Evolutionary conservation across 129 eudicot species (phyloP), one percentile per base, ranked within the genome.

Genomic region (Lactuca sativa): DNA sequence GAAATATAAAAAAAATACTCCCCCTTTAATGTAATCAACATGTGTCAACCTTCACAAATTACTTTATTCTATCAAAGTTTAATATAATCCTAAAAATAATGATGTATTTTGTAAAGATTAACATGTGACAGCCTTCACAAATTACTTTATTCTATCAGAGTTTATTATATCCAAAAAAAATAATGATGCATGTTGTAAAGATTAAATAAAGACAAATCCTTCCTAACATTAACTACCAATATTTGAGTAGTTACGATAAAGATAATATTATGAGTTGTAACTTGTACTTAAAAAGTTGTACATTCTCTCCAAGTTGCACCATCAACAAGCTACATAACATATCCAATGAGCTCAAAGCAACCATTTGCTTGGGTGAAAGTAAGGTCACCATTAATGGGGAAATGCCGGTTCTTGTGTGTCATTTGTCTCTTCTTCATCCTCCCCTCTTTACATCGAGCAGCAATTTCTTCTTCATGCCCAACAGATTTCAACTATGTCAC

Each of bases 401-500:
- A 32, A 2, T 31, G 34, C 5, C 3, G 8, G 4, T 7, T 64
- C 32, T 53, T 63, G 59, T 38, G 40, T 52, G 16, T 69, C 56
- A 56, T 75, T 48, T 30, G 9, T 63, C 4, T 82, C 25, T 15
- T 62, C 62, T 15, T 62, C 62, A 56, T 56, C 67, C 15, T 62
- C 40, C 79, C 43, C 10, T 37, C 53, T 43, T 66, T 32, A 58
- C 34, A 69, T 44, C 70, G 58, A 16, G 59, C 81, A 59, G 5
- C 58, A 34, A 47, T 51, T 18, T 79, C 82, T 8, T 84, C 95
- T 13, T 73, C 53, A 33, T 87, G 97, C 59, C 89, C 95, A 49
- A 87, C 87, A 33, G 85, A 85, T 78, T 85, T 81, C 41, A 49
- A 49, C 52, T 90, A 90, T 31, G 86, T 90, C 3, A 32, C 53